phyloP scores from a whole-genome alignment of 2,329 filamentous ascomycete species.

The Lasiodiplodia sp. region DNA sequence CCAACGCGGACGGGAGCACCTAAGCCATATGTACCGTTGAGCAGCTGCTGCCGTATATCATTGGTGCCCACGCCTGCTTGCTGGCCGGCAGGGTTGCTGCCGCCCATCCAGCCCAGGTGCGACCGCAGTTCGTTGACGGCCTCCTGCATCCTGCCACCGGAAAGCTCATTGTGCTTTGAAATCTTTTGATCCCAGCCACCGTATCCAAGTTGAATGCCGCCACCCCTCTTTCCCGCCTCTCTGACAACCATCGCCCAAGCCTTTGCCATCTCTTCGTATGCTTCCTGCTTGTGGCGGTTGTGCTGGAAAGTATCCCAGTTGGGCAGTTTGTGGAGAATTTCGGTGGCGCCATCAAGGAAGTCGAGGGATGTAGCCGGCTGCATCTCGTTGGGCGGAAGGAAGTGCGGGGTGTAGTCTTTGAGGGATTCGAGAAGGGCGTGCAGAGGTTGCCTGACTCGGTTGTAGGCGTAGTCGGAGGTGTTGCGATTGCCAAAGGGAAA shows the following conservation, averaged over 20 bases:
- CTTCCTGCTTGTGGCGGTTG: constrained; percentile 91
- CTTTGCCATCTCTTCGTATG: constrained; percentile 93
- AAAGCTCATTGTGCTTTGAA: constrained; percentile 85
- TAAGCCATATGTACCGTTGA: constrained; percentile 64
- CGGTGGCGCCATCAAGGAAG: constrained; percentile 88
- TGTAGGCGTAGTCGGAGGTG: constrained; percentile 92
- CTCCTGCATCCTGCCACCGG: constrained; percentile 78
- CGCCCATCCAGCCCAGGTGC: constrained; percentile 80
- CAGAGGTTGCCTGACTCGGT: constrained; percentile 84
- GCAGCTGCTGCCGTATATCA: constrained; percentile 55
- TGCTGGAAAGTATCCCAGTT: constrained; percentile 90
- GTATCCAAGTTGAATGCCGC: constrained; percentile 86
- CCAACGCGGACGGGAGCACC: constrained; percentile 62
- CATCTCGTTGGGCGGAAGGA: constrained; percentile 87
- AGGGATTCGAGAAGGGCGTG: constrained; percentile 85
- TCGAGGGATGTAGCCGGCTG: constrained; percentile 84
- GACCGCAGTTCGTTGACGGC: constrained; percentile 79
- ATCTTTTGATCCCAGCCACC: constrained; percentile 92
- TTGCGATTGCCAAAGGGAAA: constrained; percentile 86
- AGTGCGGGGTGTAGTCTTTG: constrained; percentile 93
- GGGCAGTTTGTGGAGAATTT: constrained; percentile 86
- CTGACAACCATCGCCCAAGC: constrained; percentile 92
- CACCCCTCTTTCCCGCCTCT: constrained; percentile 88
- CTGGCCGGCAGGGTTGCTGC: constrained; percentile 37
- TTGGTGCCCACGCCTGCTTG: constrained; percentile 33